Evolutionary conservation across 352 stramenopile species (phyloP), one percentile per base, ranked within the genome.

Genomic region (Phytophthora melonis): DNA sequence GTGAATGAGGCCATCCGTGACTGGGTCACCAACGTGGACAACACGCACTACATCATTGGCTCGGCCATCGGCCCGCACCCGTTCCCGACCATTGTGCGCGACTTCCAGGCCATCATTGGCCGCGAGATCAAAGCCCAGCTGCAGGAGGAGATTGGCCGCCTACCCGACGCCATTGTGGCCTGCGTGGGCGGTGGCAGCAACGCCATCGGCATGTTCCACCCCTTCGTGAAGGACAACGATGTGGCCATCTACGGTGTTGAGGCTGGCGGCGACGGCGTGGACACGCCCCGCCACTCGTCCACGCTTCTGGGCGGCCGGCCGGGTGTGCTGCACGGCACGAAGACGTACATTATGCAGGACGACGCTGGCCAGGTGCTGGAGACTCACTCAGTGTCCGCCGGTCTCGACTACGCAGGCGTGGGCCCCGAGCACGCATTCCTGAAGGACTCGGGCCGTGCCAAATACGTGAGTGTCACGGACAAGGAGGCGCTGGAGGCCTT

Each of bases 1-100:
- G 98, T 99, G 63, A 99, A 99, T 77, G 97, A 99, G 81, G 98
- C 98, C 19, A 99, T 99, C 76, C 93, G 97, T 30, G 98, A 99
- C 82, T 99, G 97, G 97, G 97, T 99, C 6, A 98, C 98, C 13
- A 99, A 99, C 80, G 97, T 99, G n/a, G 84, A 97, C 30, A 92
- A 93, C 67, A 99, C 97, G 45, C 97, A 99, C 79, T 99, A 99
- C 83, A 95, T 99, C 63, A 99, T 99, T 77, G 98, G 98, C 57
- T 99, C 95, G 50, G 97, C 97, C 27, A 98, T 99, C 45, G 98
- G 97, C 39, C 95, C 97, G 41, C 97, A 99, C 81, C 98, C 97
- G 70, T 99, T 99, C 88, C 97, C 98, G 41, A 99, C 95, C 2
- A 99, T 99, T 73, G 97, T 99, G 58, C 89, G 97, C 57, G 97